These are phyloP conservation scores for Coniophora puteana DNA, from an alignment of 1,284 basidiomycete species.

Conservation along the genomic window DNA sequence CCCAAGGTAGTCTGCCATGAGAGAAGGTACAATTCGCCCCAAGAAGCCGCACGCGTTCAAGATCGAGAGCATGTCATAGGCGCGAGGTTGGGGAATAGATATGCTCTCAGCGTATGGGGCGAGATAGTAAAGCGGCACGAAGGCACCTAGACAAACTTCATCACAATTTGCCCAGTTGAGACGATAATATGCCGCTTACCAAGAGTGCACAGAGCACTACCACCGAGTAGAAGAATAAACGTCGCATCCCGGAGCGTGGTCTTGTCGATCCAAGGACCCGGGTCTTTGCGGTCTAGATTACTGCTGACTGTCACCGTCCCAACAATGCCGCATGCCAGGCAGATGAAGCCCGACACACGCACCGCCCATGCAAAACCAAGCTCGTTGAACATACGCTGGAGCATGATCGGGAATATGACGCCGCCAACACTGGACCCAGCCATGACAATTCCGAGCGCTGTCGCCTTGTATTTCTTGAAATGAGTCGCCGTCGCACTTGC, in stretches of 20 bases:
- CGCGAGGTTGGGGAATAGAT: slow-evolving; percentile 5
- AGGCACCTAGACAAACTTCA: slow-evolving; percentile 5
- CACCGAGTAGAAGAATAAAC: slow-evolving; percentile 5
- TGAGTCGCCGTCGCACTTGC: slow-evolving; percentile 8
- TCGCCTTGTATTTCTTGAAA: slow-evolving; percentile 13
- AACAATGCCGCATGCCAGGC: slow-evolving; percentile 9
- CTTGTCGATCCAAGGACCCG: slow-evolving; percentile 7
- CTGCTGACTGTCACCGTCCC: slow-evolving; percentile 8
- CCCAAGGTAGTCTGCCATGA: slow-evolving; percentile 11
- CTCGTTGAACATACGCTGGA: slow-evolving; percentile 11
- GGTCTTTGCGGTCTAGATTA: slow-evolving; percentile 2
- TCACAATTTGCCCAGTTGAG: not conserved
- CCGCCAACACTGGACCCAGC: slow-evolving; percentile 12
- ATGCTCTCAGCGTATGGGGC: slow-evolving; percentile 12
- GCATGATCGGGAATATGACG: slow-evolving; percentile 18
- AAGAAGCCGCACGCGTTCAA: slow-evolving; percentile 12
- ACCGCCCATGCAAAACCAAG: slow-evolving; percentile 17
- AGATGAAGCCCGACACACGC: slow-evolving; percentile 12
- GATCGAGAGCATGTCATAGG: slow-evolving; percentile 13
- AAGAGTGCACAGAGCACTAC: not conserved
- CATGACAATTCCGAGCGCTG: slow-evolving; percentile 15
- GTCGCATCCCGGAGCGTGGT: slow-evolving; percentile 1
- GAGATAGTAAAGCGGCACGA: slow-evolving; percentile 17
- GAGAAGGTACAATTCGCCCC: slow-evolving; percentile 11
- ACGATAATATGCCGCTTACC: not conserved